Evolutionary conservation across 495 filamentous ascomycete species (phyloP).

Genomic region (Penicillium cataractarum): DNA sequence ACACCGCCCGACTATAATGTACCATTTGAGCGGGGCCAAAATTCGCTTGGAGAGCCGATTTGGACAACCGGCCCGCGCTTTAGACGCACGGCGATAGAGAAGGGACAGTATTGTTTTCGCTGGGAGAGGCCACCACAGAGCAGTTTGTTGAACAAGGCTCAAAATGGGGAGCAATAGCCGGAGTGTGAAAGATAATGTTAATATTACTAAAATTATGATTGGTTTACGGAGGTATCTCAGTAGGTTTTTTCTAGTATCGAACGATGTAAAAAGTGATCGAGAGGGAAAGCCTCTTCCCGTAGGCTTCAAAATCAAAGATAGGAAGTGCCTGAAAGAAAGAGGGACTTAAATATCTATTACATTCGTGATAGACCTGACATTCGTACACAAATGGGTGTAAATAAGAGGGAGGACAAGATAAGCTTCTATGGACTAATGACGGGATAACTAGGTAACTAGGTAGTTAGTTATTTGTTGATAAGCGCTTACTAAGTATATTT

Average conservation of each 20-base stretch:
- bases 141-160: not conserved
- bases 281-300: no score
- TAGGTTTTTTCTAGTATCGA: no score
- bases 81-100: slow-evolving; percentile 23
- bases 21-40: slow-evolving; percentile 24
- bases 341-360: not conserved
- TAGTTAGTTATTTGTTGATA: no score
- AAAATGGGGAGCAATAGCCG: not conserved
- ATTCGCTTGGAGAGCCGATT: slow-evolving; percentile 19
- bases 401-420: no score
- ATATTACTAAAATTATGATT: no score
- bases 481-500: no score
- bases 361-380: not conserved
- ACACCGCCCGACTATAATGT: slow-evolving; percentile 24
- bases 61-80: slow-evolving; percentile 22
- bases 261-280: no score
- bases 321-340: not conserved
- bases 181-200: not conserved
- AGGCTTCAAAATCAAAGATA: not conserved
- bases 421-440: no score
- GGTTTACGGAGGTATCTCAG: no score
- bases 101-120: slow-evolving; percentile 28
- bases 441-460: no score
- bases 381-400: not conserved
- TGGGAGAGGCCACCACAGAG: slow-evolving; percentile 32